A percentile compares a stretch with the other conserved stretches of the same genome.
Evolutionary conservation across 192 early-diverging fungal species (phyloP).

Genomic region (Phycomyces blakesleeanus): DNA sequence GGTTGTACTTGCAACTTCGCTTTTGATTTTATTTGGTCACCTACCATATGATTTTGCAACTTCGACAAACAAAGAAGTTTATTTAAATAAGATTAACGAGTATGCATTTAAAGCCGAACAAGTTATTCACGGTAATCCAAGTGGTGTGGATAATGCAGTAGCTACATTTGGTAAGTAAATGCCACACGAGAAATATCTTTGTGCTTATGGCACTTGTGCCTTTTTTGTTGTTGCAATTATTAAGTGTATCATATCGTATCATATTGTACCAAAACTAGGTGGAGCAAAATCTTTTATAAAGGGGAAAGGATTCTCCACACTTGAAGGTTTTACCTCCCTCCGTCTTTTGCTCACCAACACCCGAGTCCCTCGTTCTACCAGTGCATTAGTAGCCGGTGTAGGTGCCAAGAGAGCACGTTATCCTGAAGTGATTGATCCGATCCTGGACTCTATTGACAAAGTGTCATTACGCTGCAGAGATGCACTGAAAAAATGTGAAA

Average conservation of each 20-base stretch:
- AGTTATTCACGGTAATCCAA: conserved; percentile 93
- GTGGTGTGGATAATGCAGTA: conserved; percentile 92
- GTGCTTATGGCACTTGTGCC: too few relatives aligned
- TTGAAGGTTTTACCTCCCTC: conserved; percentile 57
- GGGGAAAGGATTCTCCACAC: conserved; percentile 45
- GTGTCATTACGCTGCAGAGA: conserved; percentile 43
- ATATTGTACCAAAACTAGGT: too few relatives aligned
- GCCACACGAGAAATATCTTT: too few relatives aligned
- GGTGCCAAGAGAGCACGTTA: conserved; percentile 52
- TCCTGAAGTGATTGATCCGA: conserved; percentile 55
- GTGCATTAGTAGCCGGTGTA: conserved; percentile 78
- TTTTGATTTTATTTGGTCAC: conserved; percentile 58
- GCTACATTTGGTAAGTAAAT: conserved; percentile 70
- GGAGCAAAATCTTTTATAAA: conserved; percentile 72
- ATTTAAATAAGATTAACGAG: conserved; percentile 65
- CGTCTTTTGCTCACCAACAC: conserved; percentile 89
- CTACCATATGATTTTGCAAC: conserved; percentile 19
- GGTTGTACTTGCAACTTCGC: conserved; percentile 71
- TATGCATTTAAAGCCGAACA: conserved; percentile 92
- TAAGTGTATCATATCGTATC: too few relatives aligned
- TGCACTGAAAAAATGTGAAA: conserved; percentile 34
- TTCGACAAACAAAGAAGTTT: conserved; percentile 11
- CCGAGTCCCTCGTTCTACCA: conserved; percentile 84
- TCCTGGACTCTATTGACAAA: conserved; percentile 67
- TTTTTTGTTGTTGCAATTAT: background rate